phyloP scores from a whole-genome alignment of 495 filamentous ascomycete species.

The Hyaloscypha bicolor region DNA sequence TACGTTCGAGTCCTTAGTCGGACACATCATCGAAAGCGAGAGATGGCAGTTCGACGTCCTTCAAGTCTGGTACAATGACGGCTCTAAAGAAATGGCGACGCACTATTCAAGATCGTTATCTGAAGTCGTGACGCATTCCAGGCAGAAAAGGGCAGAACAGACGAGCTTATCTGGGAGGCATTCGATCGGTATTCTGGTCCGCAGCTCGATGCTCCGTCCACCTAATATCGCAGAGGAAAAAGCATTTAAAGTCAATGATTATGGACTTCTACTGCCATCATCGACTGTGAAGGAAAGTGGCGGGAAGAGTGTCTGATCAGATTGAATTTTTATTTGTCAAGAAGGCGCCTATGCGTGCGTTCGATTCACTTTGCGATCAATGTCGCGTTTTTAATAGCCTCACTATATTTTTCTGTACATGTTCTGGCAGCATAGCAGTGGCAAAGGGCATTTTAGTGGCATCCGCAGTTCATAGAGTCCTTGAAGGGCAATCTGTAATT shows the following conservation, averaged over 20 bases:
- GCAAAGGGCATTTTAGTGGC: background rate
- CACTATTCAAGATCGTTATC: background rate
- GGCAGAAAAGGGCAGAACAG: background rate
- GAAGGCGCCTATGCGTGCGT: too few species aligned
- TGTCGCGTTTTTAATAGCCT: background rate
- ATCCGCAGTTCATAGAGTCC: background rate
- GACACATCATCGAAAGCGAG: background rate
- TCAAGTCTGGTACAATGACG: conserved; percentile 11
- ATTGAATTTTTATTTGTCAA: background rate
- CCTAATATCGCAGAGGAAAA: background rate
- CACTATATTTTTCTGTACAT: background rate
- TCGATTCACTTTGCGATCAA: background rate
- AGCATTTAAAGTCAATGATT: background rate
- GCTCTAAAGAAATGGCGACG: background rate
- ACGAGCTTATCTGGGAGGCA: background rate
- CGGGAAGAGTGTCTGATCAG: background rate
- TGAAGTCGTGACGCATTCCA: background rate
- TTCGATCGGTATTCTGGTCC: background rate
- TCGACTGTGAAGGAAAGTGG: background rate
- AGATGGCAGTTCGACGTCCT: conserved; percentile 13
- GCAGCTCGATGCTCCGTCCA: background rate
- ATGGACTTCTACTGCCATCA: background rate
- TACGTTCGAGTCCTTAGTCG: background rate
- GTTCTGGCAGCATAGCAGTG: background rate
- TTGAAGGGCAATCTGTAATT: background rate